Base-by-base conservation (phyloP, 306 rosid genomes). In the Luffa acutangula region DNA sequence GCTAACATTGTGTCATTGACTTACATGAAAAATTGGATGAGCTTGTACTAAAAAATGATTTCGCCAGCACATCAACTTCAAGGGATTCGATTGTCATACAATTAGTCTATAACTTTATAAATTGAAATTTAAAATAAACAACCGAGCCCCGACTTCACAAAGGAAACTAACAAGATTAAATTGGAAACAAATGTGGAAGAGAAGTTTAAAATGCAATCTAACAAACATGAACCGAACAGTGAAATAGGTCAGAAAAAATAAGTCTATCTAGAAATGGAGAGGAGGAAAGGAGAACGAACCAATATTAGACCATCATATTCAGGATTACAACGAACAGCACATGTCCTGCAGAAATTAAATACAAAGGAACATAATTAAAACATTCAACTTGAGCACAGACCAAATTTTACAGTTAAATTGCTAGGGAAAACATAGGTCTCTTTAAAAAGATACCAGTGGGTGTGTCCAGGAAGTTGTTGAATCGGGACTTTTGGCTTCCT, bases 391-490 rank as follows among this genome's bases (percentile, higher is more conserved):
- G 46, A 33, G 46, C 62, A 33, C 62, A 74, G 41, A 72, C 12
- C 58, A 72, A 21, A 45, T 25, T 48, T 72, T 13, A 72, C 77
- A 12, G 42, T 25, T 12, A 11, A 46, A 46, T 72, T 64, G 76
- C 80, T 54, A 51, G 75, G 18, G 79, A 65, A n/a, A 36, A 72
- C 80, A 81, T 37, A 51, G 49, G 43, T 54, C 31, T 65, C 17
- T 49, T 74, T 41, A 78, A 75, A 52, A 15, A 63, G 37, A 77
- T 95, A 95, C 99, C 99, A 93, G 87, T 96, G 99, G 76, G 97
- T 89, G 78, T 96, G 99, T 75, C 99, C 98, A 18, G 92, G 93
- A 86, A 96, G 93, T 85, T 93, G 96, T 76, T 88, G 96, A 88
- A 87, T 80, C 34, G 97, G 94, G 80, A 86, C 76, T 75, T 90